These are phyloP conservation scores for Cyclotella cryptica DNA, from an alignment of 108 stramenopile species.

Conservation along the genomic window DNA sequence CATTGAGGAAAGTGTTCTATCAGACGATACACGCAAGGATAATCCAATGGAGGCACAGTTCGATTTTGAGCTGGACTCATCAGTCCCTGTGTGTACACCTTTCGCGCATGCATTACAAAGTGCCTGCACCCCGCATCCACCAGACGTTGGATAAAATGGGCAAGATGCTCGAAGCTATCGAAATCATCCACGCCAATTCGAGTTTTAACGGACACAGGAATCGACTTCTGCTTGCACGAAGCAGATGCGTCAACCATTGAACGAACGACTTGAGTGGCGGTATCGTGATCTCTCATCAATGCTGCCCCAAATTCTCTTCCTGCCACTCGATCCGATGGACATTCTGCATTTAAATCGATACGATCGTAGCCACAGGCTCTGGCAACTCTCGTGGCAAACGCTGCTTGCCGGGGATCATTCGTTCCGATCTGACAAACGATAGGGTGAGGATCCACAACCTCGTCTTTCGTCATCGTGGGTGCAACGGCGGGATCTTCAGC, in stretches of 20 bases:
- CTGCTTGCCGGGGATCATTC: conserved; percentile 55
- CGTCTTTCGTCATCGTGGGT: not conserved
- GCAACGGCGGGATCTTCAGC: not conserved
- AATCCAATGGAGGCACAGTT: conserved; percentile 78
- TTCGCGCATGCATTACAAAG: conserved; percentile 78
- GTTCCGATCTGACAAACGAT: conserved; percentile 79
- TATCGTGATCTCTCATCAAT: conserved; percentile 52
- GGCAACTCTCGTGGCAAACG: conserved; percentile 47
- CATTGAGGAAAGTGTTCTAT: conserved; percentile 73
- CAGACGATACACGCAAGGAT: conserved; percentile 67
- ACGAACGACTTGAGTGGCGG: conserved; percentile 23
- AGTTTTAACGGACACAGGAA: conserved; percentile 70
- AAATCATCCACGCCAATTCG: conserved; percentile 74
- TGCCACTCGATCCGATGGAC: conserved; percentile 68
- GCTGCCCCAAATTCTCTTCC: conserved; percentile 65
- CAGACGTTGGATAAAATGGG: conserved; percentile 47
- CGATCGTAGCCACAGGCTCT: conserved; percentile 64
- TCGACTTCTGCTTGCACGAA: not conserved
- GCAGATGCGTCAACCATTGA: conserved; percentile 28
- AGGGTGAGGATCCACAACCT: conserved; percentile 53
- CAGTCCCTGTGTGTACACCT: conserved; percentile 60
- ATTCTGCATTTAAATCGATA: conserved; percentile 83
- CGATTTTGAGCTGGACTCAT: conserved; percentile 68
- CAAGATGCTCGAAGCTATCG: conserved; percentile 62
- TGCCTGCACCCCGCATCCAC: conserved; percentile 48